These are phyloP conservation scores for Pisolithus orientalis DNA, from an alignment of 768 basidiomycete genomes.

Conservation along the genomic window DNA sequence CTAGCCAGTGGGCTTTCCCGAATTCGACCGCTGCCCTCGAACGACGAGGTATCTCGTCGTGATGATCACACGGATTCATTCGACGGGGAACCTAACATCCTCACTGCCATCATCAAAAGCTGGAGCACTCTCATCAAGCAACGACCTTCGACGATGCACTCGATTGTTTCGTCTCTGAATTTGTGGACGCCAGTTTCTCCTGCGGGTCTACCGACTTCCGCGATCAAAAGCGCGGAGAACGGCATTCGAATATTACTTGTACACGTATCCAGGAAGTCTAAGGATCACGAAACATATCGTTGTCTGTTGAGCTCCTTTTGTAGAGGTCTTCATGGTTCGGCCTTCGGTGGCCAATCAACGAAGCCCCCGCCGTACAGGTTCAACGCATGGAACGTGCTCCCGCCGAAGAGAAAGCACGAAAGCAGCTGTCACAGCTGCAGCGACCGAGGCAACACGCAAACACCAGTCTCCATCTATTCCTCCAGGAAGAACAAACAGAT, in stretches of 20 bases:
- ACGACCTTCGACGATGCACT: slow-evolving; percentile 60
- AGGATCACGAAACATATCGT: not conserved
- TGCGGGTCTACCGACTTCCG: slow-evolving; percentile 46
- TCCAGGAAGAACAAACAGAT: slow-evolving; percentile 43
- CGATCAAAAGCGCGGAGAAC: slow-evolving; percentile 86
- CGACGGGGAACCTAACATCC: slow-evolving; percentile 66
- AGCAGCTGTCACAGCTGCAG: slow-evolving; percentile 32
- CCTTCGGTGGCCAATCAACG: slow-evolving; percentile 68
- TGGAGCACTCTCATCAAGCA: slow-evolving; percentile 74
- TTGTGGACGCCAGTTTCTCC: slow-evolving; percentile 81
- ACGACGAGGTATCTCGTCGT: not conserved
- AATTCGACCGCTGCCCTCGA: not conserved
- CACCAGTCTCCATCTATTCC: slow-evolving; percentile 44
- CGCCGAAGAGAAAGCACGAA: slow-evolving; percentile 62
- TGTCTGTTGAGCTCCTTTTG: slow-evolving; percentile 6
- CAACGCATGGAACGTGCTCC: slow-evolving; percentile 76
- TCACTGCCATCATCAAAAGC: slow-evolving; percentile 84
- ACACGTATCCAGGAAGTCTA: slow-evolving; percentile 66
- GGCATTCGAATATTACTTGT: slow-evolving; percentile 71
- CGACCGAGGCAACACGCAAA: slow-evolving; percentile 44
- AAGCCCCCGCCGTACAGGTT: slow-evolving; percentile 65
- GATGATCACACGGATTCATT: not conserved
- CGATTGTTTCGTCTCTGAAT: slow-evolving; percentile 68
- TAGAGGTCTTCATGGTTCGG: slow-evolving; percentile 54
- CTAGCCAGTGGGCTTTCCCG: slow-evolving; percentile 56